Evolutionary conservation across 108 stramenopile genomes (phyloP).

Genomic region (Thalassiosira profunda): DNA sequence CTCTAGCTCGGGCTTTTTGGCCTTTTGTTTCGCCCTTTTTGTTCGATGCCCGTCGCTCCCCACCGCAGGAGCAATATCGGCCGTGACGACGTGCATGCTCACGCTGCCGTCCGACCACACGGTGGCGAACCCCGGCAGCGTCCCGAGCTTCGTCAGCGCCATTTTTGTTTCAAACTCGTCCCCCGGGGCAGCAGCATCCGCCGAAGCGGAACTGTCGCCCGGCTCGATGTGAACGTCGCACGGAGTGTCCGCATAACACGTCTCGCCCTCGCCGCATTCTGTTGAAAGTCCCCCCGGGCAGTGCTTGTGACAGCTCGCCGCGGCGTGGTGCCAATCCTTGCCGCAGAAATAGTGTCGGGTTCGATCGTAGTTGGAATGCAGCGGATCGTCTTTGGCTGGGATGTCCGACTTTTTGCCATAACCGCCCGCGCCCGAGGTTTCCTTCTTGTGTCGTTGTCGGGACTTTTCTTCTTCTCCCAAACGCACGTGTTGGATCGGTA

Average conservation of each 20-base stretch:
- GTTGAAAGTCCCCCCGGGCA: constrained; percentile 67
- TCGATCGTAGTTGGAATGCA: constrained; percentile 44
- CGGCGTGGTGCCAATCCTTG: constrained; percentile 86
- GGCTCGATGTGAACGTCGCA: constrained; percentile 56
- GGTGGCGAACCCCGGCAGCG: constrained; percentile 69
- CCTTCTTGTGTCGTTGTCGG: constrained; percentile 41
- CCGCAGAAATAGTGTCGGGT: constrained; percentile 87
- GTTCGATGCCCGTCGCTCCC: constrained; percentile 18
- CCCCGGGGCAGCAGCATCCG: constrained; percentile 17
- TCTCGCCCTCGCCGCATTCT: constrained; percentile 78
- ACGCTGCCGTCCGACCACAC: constrained; percentile 85
- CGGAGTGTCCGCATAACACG: constrained; percentile 86
- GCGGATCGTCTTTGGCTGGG: constrained; percentile 31
- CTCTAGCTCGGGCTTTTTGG: constrained; percentile 44
- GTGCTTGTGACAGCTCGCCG: constrained; percentile 62
- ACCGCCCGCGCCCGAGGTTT: constrained; percentile 18
- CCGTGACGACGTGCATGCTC: constrained; percentile 65
- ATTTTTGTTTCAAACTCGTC: constrained; percentile 23
- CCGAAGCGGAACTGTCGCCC: neutral
- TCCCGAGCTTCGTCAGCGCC: constrained; percentile 66
- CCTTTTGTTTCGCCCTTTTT: constrained; percentile 33
- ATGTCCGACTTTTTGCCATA: constrained; percentile 24
- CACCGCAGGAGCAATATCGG: constrained; percentile 23
- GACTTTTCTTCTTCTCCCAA: constrained; percentile 51
- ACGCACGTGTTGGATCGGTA: constrained; percentile 38